Base-by-base conservation (phyloP, 2,329 filamentous ascomycete genomes). In the Fusarium penzigii region DNA sequence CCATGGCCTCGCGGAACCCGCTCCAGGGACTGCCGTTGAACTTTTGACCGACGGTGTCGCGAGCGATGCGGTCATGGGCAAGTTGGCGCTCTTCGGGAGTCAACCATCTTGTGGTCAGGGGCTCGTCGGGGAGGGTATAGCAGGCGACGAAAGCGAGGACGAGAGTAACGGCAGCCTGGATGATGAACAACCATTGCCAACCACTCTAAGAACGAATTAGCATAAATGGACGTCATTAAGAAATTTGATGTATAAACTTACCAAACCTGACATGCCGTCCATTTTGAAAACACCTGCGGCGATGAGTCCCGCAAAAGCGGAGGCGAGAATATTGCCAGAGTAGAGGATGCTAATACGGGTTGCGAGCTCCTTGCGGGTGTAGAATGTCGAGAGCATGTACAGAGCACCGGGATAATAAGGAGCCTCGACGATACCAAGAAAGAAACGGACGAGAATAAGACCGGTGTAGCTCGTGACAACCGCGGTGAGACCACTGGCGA, bases 101-200 rank as follows among this genome's bases (percentile, higher is more conserved):
- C 16, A 81, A 65, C 20, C 64, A 65, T 5, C 70, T 64, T 2
- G 75, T 66, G 5, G 77, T 78, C 32, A 75, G 75, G 3, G 65
- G 78, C 69, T 20, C 75, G 17, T 65, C 62, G 36, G 64, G 65
- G 1, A 67, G 59, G n/a, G 59, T 58, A 42, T 59, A 66, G 52
- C 57, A 66, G 12, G 63, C 56, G 2, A 51, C 42, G 14, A 63
- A 29, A 14, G 60, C 60, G 11, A 64, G 46, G 17, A 58, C 42
- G 6, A 65, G 43, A 4, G 63, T 63, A 7, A 64, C 75, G 2
- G 75, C 72, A 12, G 85, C 85, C 64, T 88, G 84, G 17, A 88
- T 81, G 42, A 88, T 85, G 67, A 88, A 88, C 0, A 87, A 73
- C 58, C 66, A 68, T 29, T 58, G 58, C 66, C 65, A 67, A 6